Percentiles rank a stretch among this genome's conserved stretches.
phyloP scores from a whole-genome alignment of 73 alveolate genomes.

The Paramecium sonneborni region DNA sequence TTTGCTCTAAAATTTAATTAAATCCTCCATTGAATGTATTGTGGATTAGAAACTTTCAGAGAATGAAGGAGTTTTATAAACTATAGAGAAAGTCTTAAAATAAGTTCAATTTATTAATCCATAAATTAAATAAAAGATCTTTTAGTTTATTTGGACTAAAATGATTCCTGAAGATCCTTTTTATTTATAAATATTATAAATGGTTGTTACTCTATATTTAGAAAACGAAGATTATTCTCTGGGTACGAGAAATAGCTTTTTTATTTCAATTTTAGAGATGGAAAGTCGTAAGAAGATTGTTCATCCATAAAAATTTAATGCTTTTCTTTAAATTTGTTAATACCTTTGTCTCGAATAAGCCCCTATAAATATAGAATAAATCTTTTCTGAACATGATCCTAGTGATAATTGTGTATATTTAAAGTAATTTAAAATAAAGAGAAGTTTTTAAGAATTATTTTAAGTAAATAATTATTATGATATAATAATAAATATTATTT shows the following conservation, averaged over 20 bases:
- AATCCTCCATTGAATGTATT: neutral
- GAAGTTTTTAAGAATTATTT: constrained; percentile 34
- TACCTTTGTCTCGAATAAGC: constrained; percentile 34
- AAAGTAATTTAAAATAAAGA: neutral
- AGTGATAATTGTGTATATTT: neutral
- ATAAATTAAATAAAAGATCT: neutral
- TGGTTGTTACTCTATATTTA: neutral
- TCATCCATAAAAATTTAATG: neutral
- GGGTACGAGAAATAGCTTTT: constrained; percentile 33
- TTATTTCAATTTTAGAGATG: neutral
- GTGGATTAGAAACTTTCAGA: neutral
- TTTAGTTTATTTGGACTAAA: neutral
- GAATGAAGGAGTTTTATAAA: neutral
- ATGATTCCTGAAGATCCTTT: neutral
- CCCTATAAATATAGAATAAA: neutral
- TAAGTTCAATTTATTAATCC: neutral
- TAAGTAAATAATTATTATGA: neutral
- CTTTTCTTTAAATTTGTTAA: neutral
- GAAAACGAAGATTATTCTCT: neutral
- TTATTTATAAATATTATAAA: neutral
- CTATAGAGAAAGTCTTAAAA: neutral
- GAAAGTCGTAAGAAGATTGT: neutral
- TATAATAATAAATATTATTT: neutral
- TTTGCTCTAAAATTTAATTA: neutral
- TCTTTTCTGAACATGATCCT: neutral